Base-by-base conservation (phyloP, 2,329 filamentous ascomycete genomes). In the Ceratocystis ficicola region DNA sequence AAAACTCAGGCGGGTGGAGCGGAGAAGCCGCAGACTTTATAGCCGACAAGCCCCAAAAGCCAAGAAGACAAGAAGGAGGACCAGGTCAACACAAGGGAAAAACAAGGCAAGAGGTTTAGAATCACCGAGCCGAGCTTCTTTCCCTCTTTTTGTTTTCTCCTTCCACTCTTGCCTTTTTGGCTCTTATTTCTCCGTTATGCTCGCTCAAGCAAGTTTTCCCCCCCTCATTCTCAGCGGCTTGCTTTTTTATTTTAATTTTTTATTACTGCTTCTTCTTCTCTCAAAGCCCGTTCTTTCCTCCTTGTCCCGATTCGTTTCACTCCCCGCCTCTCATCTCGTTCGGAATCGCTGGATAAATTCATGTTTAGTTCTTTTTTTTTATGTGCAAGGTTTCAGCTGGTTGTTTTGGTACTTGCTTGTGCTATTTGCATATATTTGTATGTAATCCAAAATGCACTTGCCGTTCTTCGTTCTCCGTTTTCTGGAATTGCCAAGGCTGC, bases 81-180 rank as follows among this genome's bases (percentile, higher is more conserved):
- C 48, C 6, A 57, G 22, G 48, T n/a, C n/a, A 25, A 25, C 48
- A 52, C 48, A n/a, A 52, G 48, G n/a, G 48, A 57, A 15, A 28
- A 57, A 57, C 28, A 32, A 57, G 52, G 28, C 52, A 57, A n/a
- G 52, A 57, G 52, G 17, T 17, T 41, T 41, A 41, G 36, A 41
- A 57, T 17, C n/a, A 15, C 52, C 22, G 52, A 57, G 52, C 52
- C 52, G 52, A 57, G 52, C 52, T 57, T 57, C 52, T 32, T 57
- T 57, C 28, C 10, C 12, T 30, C 30, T 32, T 30, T 57, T 25
- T 57, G 25, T 57, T 57, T 57, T 57, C 28, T 25, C 52, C 30
- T 57, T 30, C 22, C 20, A 17, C 15, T 30, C 12, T 25, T 57
- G 10, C 25, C 15, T 55, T 28, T 55, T 52, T 52, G n/a, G 22